Base-by-base conservation (phyloP, 306 rosid species). In the Lathyrus sativus region DNA sequence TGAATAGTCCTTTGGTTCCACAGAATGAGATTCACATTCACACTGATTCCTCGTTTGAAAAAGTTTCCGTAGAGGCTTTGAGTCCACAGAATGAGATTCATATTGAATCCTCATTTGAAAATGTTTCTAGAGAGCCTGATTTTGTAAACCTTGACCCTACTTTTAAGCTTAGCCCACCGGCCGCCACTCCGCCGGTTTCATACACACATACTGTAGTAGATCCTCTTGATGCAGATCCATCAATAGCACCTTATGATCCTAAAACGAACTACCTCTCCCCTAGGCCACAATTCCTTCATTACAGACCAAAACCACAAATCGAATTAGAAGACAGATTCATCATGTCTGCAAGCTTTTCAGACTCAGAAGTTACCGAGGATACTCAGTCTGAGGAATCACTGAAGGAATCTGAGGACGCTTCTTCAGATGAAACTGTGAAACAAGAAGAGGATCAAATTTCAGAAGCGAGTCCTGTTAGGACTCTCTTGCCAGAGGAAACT, bases 211-310 rank as follows among this genome's bases (percentile, higher is more conserved):
- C 74, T 7, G 29, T 49, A 12, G 59, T 85, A 31, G 82, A 80
- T 22, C 86, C 92, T 41, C 81, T 81, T 24, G 98, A 84, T 68
- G 85, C 80, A 0, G 95, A 92, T 68, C 95, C 92, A 22, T 61
- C 67, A 60, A 56, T 73, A 41, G 86, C 87, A 39, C 90, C 96
- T 8, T 89, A 87, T 69, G 95, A 89, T 70, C 95, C 96, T 19
- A 89, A 84, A 83, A 85, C 87, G 11, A 92, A 92, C 75, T 89
- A 82, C 72, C 84, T 87, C 26, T 92, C 95, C 1, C 95, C 98
- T 0, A 84, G 98, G 72, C 96, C 98, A 2, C 92, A 83, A 75
- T 92, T 92, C 70, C 96, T 92, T 48, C 90, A 75, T 71, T 92
- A 89, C 80, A 83, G 68, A 71, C 96, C 96, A 0, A 87, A 82